Evolutionary conservation across 2,329 filamentous ascomycete genomes (phyloP), one percentile per base, ranked within the genome.

Genomic region (Calonectria henricotiae): DNA sequence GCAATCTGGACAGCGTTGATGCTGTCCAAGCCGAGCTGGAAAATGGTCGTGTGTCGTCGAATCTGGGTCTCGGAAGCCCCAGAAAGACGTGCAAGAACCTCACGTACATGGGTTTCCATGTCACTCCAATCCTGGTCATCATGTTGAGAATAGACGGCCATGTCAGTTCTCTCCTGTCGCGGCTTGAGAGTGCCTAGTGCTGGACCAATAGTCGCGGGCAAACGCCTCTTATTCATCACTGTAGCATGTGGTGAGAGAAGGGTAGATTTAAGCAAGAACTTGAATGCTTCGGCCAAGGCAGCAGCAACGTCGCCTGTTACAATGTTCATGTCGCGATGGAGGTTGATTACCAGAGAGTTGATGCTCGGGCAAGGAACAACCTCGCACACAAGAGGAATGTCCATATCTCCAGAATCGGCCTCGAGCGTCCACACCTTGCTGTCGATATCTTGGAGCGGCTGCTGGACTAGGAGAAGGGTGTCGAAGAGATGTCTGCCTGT

Each of bases 11-110:
- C 88, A 0, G 94, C 93, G 70, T 93, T 95, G 77, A 98, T 96
- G 79, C 95, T 98, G 81, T 98, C 95, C 4, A 98, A 84, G 0
- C 96, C 96, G n/a, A 98, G 88, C 68, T 93, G 91, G 76, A 96
- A 97, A 60, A 98, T 94, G 0, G 93, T 94, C 0, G 90, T 94
- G 11, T 87, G 79, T 13, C 86, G 86, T 4, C 79, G 76, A 55
- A 98, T 91, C 0, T 82, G 83, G 0, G 85, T 76, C 2, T 79
- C 67, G 0, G 88, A 79, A 5, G 88, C 81, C 1, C 85, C 83
- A 0, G 92, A 90, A 27, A 96, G 85, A 7, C 82, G 82, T 0
- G 89, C 86, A 20, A 95, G 80, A 0, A 90, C 84, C 0, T 85
- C 77, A 5, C 91, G 87, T 43, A 95, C 85, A 4, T 78, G 75